A percentile compares a stretch with the other conserved stretches of the same genome.
phyloP scores from a whole-genome alignment of 495 filamentous ascomycete genomes.

The Penicillium subrubescens region DNA sequence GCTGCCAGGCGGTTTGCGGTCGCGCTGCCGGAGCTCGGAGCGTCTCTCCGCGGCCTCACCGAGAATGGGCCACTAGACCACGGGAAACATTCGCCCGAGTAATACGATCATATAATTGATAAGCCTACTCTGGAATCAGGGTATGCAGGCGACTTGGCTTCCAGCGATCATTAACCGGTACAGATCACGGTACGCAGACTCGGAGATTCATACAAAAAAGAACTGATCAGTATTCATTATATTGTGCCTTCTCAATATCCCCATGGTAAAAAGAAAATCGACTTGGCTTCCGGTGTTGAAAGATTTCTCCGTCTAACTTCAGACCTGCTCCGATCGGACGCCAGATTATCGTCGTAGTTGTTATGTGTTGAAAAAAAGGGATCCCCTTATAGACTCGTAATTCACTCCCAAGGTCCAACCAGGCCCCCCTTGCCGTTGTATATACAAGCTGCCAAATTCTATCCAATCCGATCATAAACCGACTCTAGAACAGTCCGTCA shows the following conservation, averaged over 20 bases:
- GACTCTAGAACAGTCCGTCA: conserved; percentile 81
- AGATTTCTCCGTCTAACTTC: conserved; percentile 22
- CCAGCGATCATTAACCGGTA: neutral
- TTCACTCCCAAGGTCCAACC: neutral
- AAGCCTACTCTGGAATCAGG: neutral
- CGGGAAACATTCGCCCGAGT: conserved; percentile 26
- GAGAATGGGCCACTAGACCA: conserved; percentile 1
- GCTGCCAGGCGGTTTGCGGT: conserved; percentile 11
- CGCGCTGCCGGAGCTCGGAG: conserved; percentile 28
- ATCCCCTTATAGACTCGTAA: neutral
- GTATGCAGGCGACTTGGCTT: neutral
- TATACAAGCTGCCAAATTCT: conserved; percentile 19
- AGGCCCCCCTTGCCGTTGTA: neutral
- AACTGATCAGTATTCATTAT: neutral
- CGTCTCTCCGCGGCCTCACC: conserved; percentile 25
- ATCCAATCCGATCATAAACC: neutral
- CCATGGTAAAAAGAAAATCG: neutral
- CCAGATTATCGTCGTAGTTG: conserved; percentile 18
- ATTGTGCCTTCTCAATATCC: conserved; percentile 1
- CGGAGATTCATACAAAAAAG: neutral
- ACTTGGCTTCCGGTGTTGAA: conserved; percentile 25
- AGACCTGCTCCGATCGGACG: conserved; percentile 21
- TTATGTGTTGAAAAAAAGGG: conserved; percentile 25
- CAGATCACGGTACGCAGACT: neutral
- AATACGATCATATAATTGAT: conserved; percentile 13